Evolutionary conservation across 2,329 filamentous ascomycete genomes (phyloP), one percentile per base, ranked within the genome.

Genomic region (Parastagonospora avenae): DNA sequence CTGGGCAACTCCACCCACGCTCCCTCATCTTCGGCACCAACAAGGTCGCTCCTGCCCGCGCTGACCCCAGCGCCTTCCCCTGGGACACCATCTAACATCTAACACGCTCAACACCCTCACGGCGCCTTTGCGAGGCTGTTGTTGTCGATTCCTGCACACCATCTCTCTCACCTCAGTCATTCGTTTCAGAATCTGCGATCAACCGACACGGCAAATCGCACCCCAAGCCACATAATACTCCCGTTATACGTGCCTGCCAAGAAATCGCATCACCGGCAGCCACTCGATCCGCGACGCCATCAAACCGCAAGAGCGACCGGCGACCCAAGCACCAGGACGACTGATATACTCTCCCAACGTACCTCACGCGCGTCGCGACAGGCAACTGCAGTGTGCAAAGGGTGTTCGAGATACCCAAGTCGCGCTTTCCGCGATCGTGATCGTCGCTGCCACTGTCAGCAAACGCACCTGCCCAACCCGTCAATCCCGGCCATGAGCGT

Each of bases 141-240:
- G 42, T 50, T 49, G 50, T 52, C 28, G 37, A 36, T 51, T 48
- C 36, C 50, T 46, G 41, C 46, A 28, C 59, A 52, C 55, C 59
- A 48, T 50, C 51, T 52, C 57, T 54, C 69, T 72, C 63, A 72
- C 70, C 68, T 52, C 68, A 74, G 71, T 73, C 71, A 68, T 60
- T 74, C 71, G 67, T 74, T 73, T 64, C 64, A 70, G 57, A 48
- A 48, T 16, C 24, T 50, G 47, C 48, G 32, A 38, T 38, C 43
- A 45, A 48, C 33, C 48, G 40, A 40, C 42, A 37, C 51, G 51
- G 49, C 55, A 55, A 52, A 48, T 54, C 52, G 48, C 47, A 37
- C 47, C 54, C 48, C 35, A 42, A 47, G 41, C 46, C 60, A 32
- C 54, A 50, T 57, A 63, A 59, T 57, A 39, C 37, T 57, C 51